Conservation (phyloP, 1,139 yeast species). For the Protomyces inundatus region DNA sequence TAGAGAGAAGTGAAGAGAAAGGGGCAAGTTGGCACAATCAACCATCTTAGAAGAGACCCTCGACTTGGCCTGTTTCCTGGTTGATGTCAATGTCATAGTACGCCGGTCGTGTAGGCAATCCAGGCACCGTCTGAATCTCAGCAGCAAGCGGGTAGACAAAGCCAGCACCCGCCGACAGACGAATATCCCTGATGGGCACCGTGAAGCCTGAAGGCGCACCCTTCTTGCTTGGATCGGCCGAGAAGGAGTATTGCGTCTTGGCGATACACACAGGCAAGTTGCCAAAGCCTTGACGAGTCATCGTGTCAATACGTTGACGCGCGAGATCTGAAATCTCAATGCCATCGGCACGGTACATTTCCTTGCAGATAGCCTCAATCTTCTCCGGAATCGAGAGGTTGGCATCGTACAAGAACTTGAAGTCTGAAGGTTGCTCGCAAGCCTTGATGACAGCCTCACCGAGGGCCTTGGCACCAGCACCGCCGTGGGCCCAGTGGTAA, state of each 20-base stretch:
- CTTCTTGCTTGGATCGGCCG: slow-evolving; percentile 88
- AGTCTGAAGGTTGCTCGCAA: slow-evolving; percentile 51
- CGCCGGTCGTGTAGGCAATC: slow-evolving; percentile 90
- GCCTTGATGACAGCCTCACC: slow-evolving; percentile 82
- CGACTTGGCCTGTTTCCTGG: slow-evolving; percentile 79
- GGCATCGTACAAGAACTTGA: slow-evolving; percentile 67
- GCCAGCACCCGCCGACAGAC: slow-evolving; percentile 95
- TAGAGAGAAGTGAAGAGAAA: too few species aligned
- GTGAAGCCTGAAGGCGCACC: slow-evolving; percentile 94
- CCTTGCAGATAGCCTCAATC: slow-evolving; percentile 72
- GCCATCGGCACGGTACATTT: slow-evolving; percentile 91
- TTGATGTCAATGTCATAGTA: slow-evolving; percentile 95
- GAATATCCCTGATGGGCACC: slow-evolving; percentile 89
- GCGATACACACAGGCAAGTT: slow-evolving; percentile 94
- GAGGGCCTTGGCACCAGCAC: slow-evolving; percentile 81
- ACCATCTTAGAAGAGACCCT: slow-evolving; percentile 66
- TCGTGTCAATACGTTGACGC: slow-evolving; percentile 70
- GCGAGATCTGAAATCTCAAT: slow-evolving; percentile 86
- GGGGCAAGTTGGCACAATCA: too few species aligned
- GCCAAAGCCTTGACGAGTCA: slow-evolving; percentile 86
- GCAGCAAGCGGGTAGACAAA: slow-evolving; percentile 95
- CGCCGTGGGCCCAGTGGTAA: slow-evolving; percentile 98
- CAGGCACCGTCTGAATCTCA: slow-evolving; percentile 95
- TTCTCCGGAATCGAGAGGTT: slow-evolving; percentile 71
- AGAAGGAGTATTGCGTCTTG: slow-evolving; percentile 92